Evolutionary conservation across 83 land plant species (phyloP), one percentile per base, ranked within the genome.

Genomic region (Larix sibirica): DNA sequence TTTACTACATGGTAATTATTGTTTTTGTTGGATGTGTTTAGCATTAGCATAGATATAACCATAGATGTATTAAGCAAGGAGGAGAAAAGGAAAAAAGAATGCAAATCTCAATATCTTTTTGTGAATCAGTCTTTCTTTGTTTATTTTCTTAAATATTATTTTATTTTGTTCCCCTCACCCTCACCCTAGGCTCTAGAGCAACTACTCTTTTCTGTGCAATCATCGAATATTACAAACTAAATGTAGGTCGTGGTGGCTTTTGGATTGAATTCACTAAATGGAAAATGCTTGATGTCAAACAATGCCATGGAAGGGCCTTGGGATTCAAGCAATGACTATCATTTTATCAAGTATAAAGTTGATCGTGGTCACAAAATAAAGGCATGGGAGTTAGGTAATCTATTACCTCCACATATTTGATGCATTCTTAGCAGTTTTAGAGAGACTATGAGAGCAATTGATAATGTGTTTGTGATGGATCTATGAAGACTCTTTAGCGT

Each of bases 321-420:
- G 94, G 75, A 89, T 64, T 84, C 80, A 21, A 74, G 85, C 21
- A 91, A 93, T 87, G 91, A 92, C 61, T 84, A 80, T 23, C 38
- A 85, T 28, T 81, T 93, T 13, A 89, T 93, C 6, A 82, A 84
- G 4, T 91, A 89, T 65, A 93, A 92, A 77, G 83, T 84, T 54
- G 79, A 86, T 26, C 88, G 86, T 33, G 89, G 90, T 26, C 89
- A 88, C 79, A 81, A 73, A 0, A 88, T 93, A 44, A 63, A 85
- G 83, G 93, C 88, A 4, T 93, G 95, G 95, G 95, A 93, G 71
- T 87, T 93, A 83, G 95, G 95, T 91, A 80, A 86, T 83, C 40
- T 70, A 14, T 28, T n/a, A 54, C 71, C 65, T 31, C 10, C 58
- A 58, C 61, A 13, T 3, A 4, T 81, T 9, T 50, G 44, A 26